These are phyloP conservation scores for Filobasidium wieringae DNA, from an alignment of 768 basidiomycete species.

Conservation along the genomic window DNA sequence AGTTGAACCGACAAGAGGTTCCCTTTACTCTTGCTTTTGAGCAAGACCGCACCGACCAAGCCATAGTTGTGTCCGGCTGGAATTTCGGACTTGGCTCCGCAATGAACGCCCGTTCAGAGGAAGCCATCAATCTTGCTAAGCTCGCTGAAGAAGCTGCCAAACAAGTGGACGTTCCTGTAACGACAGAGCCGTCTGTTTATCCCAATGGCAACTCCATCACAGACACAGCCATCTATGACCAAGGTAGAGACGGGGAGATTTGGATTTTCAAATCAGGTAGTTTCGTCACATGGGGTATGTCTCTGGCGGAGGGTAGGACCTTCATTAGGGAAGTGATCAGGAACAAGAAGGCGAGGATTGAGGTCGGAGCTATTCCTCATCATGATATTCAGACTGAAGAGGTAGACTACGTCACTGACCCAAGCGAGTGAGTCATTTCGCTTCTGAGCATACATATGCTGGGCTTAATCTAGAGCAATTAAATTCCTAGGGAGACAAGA, in stretches of 20 bases:
- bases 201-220: too few relatives aligned
- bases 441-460: background rate
- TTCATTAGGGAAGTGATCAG: constrained; percentile 57
- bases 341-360: constrained; percentile 45
- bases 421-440: constrained; percentile 55
- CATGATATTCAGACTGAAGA: constrained; percentile 65
- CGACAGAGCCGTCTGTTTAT: background rate
- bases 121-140: background rate
- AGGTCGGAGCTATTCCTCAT: constrained; percentile 55
- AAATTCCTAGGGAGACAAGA: constrained; percentile 55
- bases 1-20: constrained; percentile 26
- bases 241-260: constrained; percentile 53
- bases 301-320: constrained; percentile 57
- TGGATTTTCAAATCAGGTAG: constrained; percentile 82
- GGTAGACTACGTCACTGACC: constrained; percentile 83
- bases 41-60: constrained; percentile 28
- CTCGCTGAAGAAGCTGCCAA: background rate
- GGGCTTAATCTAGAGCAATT: background rate
- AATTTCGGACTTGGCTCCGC: background rate
- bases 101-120: background rate
- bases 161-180: background rate
- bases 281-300: constrained; percentile 81
- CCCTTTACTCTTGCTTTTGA: constrained; percentile 29
- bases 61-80: constrained; percentile 16
- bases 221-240: constrained; percentile 19